phyloP scores from a whole-genome alignment of 2,329 filamentous ascomycete species.

The Ceratocystis cacaofunesta region DNA sequence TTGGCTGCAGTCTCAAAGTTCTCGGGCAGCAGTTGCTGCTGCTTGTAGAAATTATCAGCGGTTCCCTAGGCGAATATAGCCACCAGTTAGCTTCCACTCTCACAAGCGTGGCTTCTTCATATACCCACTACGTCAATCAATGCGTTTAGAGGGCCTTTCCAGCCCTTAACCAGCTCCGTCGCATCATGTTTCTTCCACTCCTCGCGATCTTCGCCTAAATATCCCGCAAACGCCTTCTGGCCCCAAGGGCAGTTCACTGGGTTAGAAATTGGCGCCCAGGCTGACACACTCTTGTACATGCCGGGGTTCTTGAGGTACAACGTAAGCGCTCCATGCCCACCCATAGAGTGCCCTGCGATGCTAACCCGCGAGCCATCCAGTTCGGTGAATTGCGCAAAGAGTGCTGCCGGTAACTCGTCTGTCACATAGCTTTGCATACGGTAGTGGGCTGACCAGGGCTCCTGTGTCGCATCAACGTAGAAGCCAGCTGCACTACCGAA shows the following conservation, averaged over 20 bases:
- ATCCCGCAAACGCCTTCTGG: constrained; percentile 84
- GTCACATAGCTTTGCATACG: constrained; percentile 91
- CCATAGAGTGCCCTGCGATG: constrained; percentile 94
- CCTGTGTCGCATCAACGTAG: constrained; percentile 73
- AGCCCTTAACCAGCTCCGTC: constrained; percentile 69
- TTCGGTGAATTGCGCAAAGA: constrained; percentile 56
- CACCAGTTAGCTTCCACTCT: not conserved
- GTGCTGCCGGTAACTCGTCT: constrained; percentile 63
- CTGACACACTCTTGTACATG: constrained; percentile 74
- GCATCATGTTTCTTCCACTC: constrained; percentile 86
- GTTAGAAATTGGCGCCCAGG: constrained; percentile 83
- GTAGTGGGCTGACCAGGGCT: constrained; percentile 65
- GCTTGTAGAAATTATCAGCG: constrained; percentile 92
- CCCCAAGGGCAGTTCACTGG: constrained; percentile 81
- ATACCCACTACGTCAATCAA: constrained; percentile 70
- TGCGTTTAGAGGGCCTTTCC: constrained; percentile 55
- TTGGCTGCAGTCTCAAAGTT: constrained; percentile 73
- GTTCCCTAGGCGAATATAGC: constrained; percentile 46
- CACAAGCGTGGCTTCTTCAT: not conserved
- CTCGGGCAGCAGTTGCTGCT: constrained; percentile 82
- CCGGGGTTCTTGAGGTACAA: constrained; percentile 85
- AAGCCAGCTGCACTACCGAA: constrained; percentile 88
- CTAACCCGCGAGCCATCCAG: constrained; percentile 58
- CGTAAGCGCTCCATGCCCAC: constrained; percentile 86
- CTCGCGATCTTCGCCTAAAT: constrained; percentile 62